Evolutionary conservation across 306 rosid species (phyloP), one percentile per base, ranked within the genome.

Genomic region (Morella rubra): DNA sequence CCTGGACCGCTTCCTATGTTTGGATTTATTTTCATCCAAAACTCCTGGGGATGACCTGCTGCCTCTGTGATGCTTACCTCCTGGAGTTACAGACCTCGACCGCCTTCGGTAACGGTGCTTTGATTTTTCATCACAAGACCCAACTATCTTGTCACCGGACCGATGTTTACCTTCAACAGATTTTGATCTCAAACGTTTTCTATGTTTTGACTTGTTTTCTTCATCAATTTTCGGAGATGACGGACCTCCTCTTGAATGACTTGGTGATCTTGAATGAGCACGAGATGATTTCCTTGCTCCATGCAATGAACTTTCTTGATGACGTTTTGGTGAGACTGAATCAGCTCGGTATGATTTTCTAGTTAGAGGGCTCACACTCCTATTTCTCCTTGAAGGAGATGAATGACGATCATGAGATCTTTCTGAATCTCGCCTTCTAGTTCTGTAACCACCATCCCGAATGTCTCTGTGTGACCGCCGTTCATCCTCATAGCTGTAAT

Each of bases 151-250:
- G 66, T 76, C 87, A 45, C 52, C 81, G 12, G 76, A 41, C 53
- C 67, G 86, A 80, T 72, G 79, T 76, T 84, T 89, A 60, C 76
- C 87, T 69, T 91, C 95, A 3, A 77, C 72, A 79, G 98, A 91
- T 79, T 82, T 87, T 68, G 97, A 92, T 77, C 95, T 90, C 2
- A 96, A 92, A 73, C 87, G 89, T 81, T 85, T 95, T 82, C 91
- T 87, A 75, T 71, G 89, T 76, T 86, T 89, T 50, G 32, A 64
- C 74, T 84, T 90, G 73, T 77, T 81, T 40, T 83, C 93, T 84
- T 85, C 89, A 54, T 83, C 90, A 76, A 77, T 72, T 89, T 85
- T 91, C 46, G 97, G 96, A 76, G 97, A 92, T 62, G 88, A 86
- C 85, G 86, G 90, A 68, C 84, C 83, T 73, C 85, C 89, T 71